Base-by-base conservation (phyloP, 2,329 filamentous ascomycete genomes). In the Penicillium sp. region DNA sequence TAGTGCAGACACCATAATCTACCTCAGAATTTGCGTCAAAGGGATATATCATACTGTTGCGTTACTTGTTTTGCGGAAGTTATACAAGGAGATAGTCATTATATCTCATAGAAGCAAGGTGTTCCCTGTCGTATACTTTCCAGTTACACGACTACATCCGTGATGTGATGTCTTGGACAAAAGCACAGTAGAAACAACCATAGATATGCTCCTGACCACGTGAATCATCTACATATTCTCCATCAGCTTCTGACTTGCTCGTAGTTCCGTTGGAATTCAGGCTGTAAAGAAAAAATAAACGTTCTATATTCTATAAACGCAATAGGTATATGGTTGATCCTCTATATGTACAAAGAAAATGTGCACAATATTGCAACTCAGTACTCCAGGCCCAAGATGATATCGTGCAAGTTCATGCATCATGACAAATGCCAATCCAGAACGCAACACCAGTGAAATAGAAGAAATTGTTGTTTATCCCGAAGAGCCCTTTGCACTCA, bases 381-480 rank as follows among this genome's bases (percentile, higher is more conserved):
- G 34, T 48, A 57, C 58, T 37, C 58, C 58, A 59, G 49, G 44
- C 39, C 56, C 48, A 53, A 55, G 32, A 39, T 34, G 37, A 43
- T 53, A 39, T 49, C 35, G 35, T 35, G 46, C 52, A 26, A 20
- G 7, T 26, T 39, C 50, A 53, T 55, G 56, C 44, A 56, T 49
- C 53, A 49, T 49, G 32, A 45, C 18, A 32, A 53, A 48, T 31
- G 42, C 50, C 18, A 32, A 42, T 40, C 44, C 14, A 47, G 6
- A 34, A 59, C 52, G 35, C 37, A 55, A 55, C 31, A 22, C 38
- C 45, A 7, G 18, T 5, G 11, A 86, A 74, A 53, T 31, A 7
- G 8, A 43, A 43, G 47, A 20, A n/a, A 34, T 11, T 38, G 16
- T 13, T 16, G 24, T 24, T 3, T 16, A 5, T 16, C 5, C 14